Conservation (phyloP, 179 eudicot species). For the Camellia oleifera region DNA sequence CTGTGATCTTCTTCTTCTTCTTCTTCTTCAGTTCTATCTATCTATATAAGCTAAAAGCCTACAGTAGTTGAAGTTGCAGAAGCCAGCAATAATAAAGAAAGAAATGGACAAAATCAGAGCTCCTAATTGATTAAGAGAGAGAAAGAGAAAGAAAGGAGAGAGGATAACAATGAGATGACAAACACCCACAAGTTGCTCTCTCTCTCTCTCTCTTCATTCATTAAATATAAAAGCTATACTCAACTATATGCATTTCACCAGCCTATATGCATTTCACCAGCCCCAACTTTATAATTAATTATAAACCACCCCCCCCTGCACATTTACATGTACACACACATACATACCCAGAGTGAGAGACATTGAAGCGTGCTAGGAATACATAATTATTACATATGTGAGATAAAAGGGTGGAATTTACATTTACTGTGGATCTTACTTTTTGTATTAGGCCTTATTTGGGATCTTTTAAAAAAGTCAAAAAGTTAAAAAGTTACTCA, state of each 20-base stretch:
- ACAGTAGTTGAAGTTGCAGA: constrained; percentile 24
- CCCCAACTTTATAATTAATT: not conserved
- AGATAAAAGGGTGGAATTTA: no score
- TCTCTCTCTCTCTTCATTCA: constrained; percentile 16
- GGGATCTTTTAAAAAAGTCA: no score
- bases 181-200: constrained; percentile 30
- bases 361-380: not conserved
- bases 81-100: constrained; percentile 18
- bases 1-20: not conserved
- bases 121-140: constrained; percentile 32
- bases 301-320: not conserved
- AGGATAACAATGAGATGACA: constrained; percentile 24
- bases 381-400: no score
- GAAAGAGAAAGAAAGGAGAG: constrained; percentile 11
- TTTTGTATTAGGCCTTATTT: no score
- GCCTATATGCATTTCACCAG: constrained; percentile 15
- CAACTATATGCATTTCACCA: constrained; percentile 16
- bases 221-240: constrained; percentile 13
- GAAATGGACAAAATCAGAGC: constrained; percentile 22
- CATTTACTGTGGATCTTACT: no score
- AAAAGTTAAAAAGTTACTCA: no score
- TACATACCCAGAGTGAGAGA: not conserved
- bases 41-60: not conserved
- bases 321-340: not conserved
- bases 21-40: not conserved